Evolutionary conservation across 2,329 filamentous ascomycete species (phyloP), one percentile per base, ranked within the genome.

Genomic region (Ascosphaera aggregata): DNA sequence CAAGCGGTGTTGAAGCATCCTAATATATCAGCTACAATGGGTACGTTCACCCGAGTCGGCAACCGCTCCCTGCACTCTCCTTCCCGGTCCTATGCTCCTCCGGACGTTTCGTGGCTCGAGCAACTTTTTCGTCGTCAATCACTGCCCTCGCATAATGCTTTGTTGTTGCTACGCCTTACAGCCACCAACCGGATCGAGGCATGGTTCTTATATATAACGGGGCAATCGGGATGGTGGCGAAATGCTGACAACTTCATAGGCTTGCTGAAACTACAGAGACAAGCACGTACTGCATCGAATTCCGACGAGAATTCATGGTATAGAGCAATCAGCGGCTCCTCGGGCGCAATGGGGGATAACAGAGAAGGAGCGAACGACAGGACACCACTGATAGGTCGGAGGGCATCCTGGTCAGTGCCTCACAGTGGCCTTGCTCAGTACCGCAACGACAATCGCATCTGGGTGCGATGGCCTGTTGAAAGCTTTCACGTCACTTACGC

Each of bases 401-500:
- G 5, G 5, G 36, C 36, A 17, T 38, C 36, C 42, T 39, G 20
- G 45, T 46, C 39, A 43, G 27, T 9, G 19, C 41, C 22, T 52
- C 53, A 36, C 19, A 17, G 34, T 22, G 34, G 34, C 34, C 4
- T 36, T 18, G 34, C 34, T 22, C 15, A 22, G 20, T 55, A 53
- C 35, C 49, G 54, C 39, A 55, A 59, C 39, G 55, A 58, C 43
- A 42, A 47, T 20, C 52, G 51, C 4, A 44, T 47, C 35, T 61
- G 56, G 51, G 51, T 59, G 27, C 50, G 51, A 40, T 58, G 55
- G 49, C 62, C 62, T 15, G 47, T 48, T 17, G 47, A 56, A 7
- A 51, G 56, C 15, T 47, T 51, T 34, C 55, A 56, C 45, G 48
- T 61, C 41, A 59, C 58, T 7, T 63, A 57, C 54, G 46, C 54